Percentiles rank a stretch among this genome's conserved stretches.
phyloP scores from a whole-genome alignment of 495 filamentous ascomycete genomes.

The Rostrohypoxylon terebratum region DNA sequence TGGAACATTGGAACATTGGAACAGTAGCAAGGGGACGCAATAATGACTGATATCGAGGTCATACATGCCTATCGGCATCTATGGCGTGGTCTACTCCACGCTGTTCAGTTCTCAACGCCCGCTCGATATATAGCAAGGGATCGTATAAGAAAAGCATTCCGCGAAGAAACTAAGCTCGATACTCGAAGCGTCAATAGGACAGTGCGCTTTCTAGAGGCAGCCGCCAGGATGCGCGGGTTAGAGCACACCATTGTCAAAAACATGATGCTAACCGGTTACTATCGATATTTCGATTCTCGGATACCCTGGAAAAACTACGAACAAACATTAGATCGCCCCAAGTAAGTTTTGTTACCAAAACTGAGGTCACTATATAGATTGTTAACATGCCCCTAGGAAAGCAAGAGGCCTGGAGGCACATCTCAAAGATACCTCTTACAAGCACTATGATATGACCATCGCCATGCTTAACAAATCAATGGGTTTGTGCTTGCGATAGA shows the following conservation, averaged over 20 bases:
- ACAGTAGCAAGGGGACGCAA: neutral
- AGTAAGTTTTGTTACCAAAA: constrained; percentile 5
- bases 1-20: constrained; percentile 9
- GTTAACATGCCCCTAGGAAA: constrained; percentile 27
- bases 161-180: constrained; percentile 69
- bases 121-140: constrained; percentile 73
- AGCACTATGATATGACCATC: constrained; percentile 74
- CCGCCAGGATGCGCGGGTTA: constrained; percentile 71
- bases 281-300: constrained; percentile 12
- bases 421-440: constrained; percentile 50
- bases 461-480: constrained; percentile 79
- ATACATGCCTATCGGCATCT: constrained; percentile 83
- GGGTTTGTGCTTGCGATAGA: constrained; percentile 72
- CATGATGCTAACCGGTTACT: constrained; percentile 62
- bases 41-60: constrained; percentile 59
- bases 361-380: neutral
- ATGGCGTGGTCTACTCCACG: constrained; percentile 77
- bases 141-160: constrained; percentile 77
- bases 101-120: constrained; percentile 83
- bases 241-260: constrained; percentile 88
- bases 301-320: constrained; percentile 17
- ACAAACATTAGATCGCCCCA: neutral
- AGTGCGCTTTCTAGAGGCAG: constrained; percentile 78
- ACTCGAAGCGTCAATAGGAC: constrained; percentile 75
- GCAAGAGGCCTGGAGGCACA: constrained; percentile 2